These are phyloP conservation scores for Trichoderma breve DNA, from an alignment of 2,329 filamentous ascomycete species.

Conservation along the genomic window DNA sequence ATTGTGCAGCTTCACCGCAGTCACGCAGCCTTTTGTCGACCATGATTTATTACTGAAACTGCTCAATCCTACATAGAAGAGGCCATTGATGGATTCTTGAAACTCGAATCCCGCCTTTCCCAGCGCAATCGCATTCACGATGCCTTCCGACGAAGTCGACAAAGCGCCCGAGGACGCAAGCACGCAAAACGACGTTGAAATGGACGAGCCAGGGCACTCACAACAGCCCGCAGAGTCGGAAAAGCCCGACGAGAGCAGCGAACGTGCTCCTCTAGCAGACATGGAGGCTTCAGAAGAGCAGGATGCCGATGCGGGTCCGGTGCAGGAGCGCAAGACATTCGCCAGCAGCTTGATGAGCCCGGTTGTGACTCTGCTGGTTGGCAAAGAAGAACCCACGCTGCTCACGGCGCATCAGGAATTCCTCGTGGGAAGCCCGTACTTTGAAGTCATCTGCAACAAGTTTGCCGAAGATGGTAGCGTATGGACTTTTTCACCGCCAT, in stretches of 20 bases:
- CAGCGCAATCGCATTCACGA: constrained; percentile 18
- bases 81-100: not conserved
- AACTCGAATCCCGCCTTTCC: not conserved
- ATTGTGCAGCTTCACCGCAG: not conserved
- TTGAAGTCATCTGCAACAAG: constrained; percentile 60
- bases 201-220: constrained; percentile 33
- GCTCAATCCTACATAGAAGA: not conserved
- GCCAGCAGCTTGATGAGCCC: constrained; percentile 65
- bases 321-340: constrained; percentile 44
- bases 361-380: constrained; percentile 66
- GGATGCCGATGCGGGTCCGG: constrained; percentile 38
- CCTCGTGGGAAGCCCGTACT: constrained; percentile 71
- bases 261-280: constrained; percentile 42
- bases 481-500: constrained; percentile 29
- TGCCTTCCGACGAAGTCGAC: constrained; percentile 32
- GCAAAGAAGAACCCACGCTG: constrained; percentile 58
- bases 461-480: constrained; percentile 63
- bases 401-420: constrained; percentile 80
- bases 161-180: constrained; percentile 23
- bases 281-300: constrained; percentile 31
- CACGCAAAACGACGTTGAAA: constrained; percentile 39
- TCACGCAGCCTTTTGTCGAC: not conserved
- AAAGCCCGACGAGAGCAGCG: constrained; percentile 30
- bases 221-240: constrained; percentile 31
- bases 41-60: not conserved